Percentiles rank a stretch among this genome's conserved stretches.
Conservation (phyloP, 257 asterid species). For the Linderniella brevidens region DNA sequence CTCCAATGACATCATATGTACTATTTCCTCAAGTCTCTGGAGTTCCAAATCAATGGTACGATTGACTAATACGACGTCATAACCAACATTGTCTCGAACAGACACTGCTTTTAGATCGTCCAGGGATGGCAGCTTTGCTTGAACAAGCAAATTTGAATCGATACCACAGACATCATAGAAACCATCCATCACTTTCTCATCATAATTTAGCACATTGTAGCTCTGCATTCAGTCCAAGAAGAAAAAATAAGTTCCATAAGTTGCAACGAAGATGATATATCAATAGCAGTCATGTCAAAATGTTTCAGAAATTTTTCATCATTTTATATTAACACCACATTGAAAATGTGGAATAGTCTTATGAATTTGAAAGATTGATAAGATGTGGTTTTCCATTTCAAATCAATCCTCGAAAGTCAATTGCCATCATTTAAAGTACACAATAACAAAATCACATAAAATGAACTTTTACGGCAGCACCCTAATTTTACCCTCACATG, state of each 20-base stretch:
- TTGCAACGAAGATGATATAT: not conserved
- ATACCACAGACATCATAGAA: constrained; percentile 84
- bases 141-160: constrained; percentile 40
- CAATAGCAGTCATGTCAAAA: not conserved
- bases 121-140: constrained; percentile 62
- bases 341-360: no score
- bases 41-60: constrained; percentile 55
- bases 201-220: constrained; percentile 67
- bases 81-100: constrained; percentile 35
- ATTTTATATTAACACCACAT: no score
- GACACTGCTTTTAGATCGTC: constrained; percentile 56
- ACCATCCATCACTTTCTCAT: constrained; percentile 80
- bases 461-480: no score
- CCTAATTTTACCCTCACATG: no score
- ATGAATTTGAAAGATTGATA: no score
- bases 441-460: constrained; percentile 7
- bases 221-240: constrained; percentile 35
- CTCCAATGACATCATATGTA: constrained; percentile 40
- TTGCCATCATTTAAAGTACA: no score
- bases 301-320: not conserved
- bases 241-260: no score
- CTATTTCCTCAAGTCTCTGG: constrained; percentile 74
- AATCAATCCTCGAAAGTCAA: no score
- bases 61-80: constrained; percentile 73
- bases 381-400: no score